Evolutionary conservation across 2,329 filamentous ascomycete genomes (phyloP), one percentile per base, ranked within the genome.

Genomic region (Ophiostoma pallidulum): DNA sequence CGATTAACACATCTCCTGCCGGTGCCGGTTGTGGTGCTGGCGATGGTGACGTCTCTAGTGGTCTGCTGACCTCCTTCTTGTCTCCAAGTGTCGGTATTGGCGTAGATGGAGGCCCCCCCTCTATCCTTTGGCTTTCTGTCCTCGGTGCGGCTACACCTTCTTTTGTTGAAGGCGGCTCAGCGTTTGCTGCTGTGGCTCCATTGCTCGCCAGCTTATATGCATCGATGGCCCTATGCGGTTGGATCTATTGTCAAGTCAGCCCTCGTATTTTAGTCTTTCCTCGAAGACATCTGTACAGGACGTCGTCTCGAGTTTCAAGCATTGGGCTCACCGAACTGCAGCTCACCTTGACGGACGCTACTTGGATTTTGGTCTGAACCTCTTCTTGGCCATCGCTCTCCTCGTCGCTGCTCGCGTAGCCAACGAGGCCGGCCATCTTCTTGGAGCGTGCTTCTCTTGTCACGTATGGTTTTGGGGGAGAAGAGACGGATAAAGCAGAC

Each of bases 391-490:
- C 29, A 14, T 44, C 44, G 16, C 39, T 47, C 6, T 73, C 72
- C 2, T 74, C 73, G 37, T 74, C 71, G 47, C 72, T 75, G 54
- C 73, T 76, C 13, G 65, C 71, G 52, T 76, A 76, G 29, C 57
- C 64, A 8, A 76, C 73, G 12, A 76, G 65, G 2, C 65, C 70
- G 38, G 64, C 65, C 69, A 72, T 67, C 24, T 28, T 28, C 6
- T 28, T 1, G 9, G 19, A 14, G 3, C 20, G 9, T 6, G 14
- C 18, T n/a, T 16, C 18, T n/a, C 8, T 13, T 41, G 14, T 19
- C n/a, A n/a, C n/a, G n/a, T n/a, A n/a, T n/a, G n/a, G n/a, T n/a
- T n/a, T n/a, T n/a, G n/a, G n/a, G n/a, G n/a, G n/a, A n/a, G n/a
- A n/a, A n/a, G n/a, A n/a, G n/a, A n/a, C n/a, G n/a, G n/a, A n/a